Conservation (phyloP, 2,329 filamentous ascomycete genomes). For the Fusarium neocosmosporiellum region DNA sequence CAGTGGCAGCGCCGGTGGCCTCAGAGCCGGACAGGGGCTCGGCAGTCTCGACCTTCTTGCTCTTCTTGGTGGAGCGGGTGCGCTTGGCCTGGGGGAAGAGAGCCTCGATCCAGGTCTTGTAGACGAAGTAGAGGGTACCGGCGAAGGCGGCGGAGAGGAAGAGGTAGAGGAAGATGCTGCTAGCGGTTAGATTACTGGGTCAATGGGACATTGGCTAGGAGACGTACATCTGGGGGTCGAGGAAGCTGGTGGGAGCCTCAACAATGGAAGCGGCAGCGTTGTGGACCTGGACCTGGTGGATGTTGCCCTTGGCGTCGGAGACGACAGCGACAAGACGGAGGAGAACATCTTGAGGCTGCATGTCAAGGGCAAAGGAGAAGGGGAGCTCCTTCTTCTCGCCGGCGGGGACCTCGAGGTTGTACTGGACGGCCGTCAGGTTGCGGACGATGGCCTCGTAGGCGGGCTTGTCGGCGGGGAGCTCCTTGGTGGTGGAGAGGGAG, state of each 20-base stretch:
- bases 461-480: constrained; percentile 58
- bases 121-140: constrained; percentile 93
- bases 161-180: constrained; percentile 96
- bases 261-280: constrained; percentile 88
- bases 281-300: constrained; percentile 84
- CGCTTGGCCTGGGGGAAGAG: constrained; percentile 93
- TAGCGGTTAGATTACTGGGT: constrained; percentile 42
- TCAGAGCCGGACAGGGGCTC: constrained; percentile 76
- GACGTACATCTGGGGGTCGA: constrained; percentile 94
- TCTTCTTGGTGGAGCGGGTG: constrained; percentile 68
- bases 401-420: constrained; percentile 78
- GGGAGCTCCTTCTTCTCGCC: constrained; percentile 81
- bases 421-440: constrained; percentile 85
- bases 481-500: constrained; percentile 70
- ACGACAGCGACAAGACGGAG: constrained; percentile 83
- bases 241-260: constrained; percentile 89
- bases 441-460: constrained; percentile 71
- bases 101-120: constrained; percentile 96
- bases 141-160: constrained; percentile 83
- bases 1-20: constrained; percentile 74
- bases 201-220: neutral
- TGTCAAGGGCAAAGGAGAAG: constrained; percentile 88
- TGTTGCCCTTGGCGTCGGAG: constrained; percentile 70
- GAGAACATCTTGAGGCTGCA: constrained; percentile 90
- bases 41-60: constrained; percentile 74